Conservation (phyloP, 2,329 filamentous ascomycete genomes). For the Fusarium chlamydosporum region DNA sequence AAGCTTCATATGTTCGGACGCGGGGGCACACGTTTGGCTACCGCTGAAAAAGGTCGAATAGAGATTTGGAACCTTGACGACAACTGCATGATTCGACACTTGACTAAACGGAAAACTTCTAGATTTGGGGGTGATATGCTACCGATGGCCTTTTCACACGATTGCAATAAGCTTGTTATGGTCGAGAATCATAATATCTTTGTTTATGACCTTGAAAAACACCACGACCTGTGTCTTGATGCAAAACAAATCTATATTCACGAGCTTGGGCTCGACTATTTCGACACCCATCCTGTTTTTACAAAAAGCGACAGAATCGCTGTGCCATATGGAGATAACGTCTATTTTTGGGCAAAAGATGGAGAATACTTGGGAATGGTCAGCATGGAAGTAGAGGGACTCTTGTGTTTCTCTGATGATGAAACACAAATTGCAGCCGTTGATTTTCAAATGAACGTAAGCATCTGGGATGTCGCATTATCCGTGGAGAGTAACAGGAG, state of each 20-base stretch:
- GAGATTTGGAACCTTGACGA: neutral
- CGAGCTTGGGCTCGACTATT: no score
- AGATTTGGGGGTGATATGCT: no score
- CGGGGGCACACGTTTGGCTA: neutral
- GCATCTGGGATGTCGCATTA: neutral
- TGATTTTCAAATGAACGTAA: neutral
- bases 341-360: no score
- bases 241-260: no score
- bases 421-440: neutral
- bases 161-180: neutral
- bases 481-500: accelerated
- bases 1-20: neutral
- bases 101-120: no score
- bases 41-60: neutral
- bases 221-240: neutral
- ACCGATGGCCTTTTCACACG: neutral
- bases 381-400: accelerated
- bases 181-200: neutral
- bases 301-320: neutral
- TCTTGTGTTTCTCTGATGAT: neutral
- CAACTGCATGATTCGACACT: neutral
- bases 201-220: neutral
- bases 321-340: accelerated
- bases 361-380: no score
- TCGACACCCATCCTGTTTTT: neutral